Conservation (phyloP, 2,329 filamentous ascomycete genomes). For the Stachybotrys chlorohalonatus region DNA sequence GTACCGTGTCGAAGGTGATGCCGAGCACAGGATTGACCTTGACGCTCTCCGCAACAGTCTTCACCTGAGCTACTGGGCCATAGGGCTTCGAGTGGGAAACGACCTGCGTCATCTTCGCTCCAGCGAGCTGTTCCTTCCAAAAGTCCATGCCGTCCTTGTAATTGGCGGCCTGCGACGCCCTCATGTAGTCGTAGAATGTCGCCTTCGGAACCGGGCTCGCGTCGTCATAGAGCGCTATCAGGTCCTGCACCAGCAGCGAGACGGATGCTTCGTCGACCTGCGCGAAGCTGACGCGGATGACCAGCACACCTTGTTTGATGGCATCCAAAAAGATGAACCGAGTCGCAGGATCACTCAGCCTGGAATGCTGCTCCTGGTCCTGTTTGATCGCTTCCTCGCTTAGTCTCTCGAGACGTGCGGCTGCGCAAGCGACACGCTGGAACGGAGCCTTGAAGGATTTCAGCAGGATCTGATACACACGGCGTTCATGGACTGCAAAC, state of each 20-base stretch:
- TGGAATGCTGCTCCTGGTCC: conserved; percentile 30
- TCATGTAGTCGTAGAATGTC: conserved; percentile 38
- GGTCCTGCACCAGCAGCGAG: conserved; percentile 36
- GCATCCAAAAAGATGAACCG: conserved; percentile 42
- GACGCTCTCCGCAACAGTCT: conserved; percentile 29
- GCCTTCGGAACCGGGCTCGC: conserved; percentile 24
- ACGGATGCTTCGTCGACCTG: conserved; percentile 40
- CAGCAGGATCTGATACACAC: conserved; percentile 39
- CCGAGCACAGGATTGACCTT: conserved; percentile 32
- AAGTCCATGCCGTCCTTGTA: conserved; percentile 30
- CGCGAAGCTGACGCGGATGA: conserved; percentile 38
- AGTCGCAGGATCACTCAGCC: conserved; percentile 35
- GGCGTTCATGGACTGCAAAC: conserved; percentile 37
- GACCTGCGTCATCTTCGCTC: conserved; percentile 36
- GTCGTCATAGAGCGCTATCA: conserved; percentile 35
- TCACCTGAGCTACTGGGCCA: conserved; percentile 26
- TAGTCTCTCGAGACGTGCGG: conserved; percentile 27
- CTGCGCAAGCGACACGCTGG: conserved; percentile 28
- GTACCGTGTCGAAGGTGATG: conserved; percentile 40
- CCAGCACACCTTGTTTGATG: conserved; percentile 34
- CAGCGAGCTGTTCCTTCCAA: conserved; percentile 35
- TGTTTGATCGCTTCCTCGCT: conserved; percentile 31
- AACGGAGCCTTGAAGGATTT: conserved; percentile 34
- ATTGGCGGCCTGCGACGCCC: conserved; percentile 27
- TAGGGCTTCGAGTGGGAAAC: conserved; percentile 32